Evolutionary conservation across 176 grass and related monocot species (phyloP), one percentile per base, ranked within the genome.

Genomic region (Tillandsia leiboldiana): DNA sequence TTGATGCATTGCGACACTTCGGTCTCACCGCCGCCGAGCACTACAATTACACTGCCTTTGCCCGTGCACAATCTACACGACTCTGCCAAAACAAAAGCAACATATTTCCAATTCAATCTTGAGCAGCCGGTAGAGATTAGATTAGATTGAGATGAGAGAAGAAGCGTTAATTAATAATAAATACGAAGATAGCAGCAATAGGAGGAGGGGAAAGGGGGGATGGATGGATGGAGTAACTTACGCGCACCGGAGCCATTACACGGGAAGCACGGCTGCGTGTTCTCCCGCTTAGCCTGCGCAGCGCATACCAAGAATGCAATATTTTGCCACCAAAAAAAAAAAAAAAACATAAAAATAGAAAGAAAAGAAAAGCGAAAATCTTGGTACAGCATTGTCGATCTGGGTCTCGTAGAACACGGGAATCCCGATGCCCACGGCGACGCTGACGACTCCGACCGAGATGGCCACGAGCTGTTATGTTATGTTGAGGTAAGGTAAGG

Each of bases 391-490:
- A 85, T 64, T 99, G 57, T 99, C 89, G 14, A 99, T 99, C 51
- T 90, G 94, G 27, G 74, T 82, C 87, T 99, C 89, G 51, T 93
- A 99, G 78, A 99, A 99, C 47, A 99, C 77, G 20, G 94, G 94
- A 20, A 99, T 87, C 6, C 87, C 94, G 26, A 99, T 93, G 27
- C 94, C 89, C 8, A 92, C 70, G 51, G 87, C 94, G 53, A 93
- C 61, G 75, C 94, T 99, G 58, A 87, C 87, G 73, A 99, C 77
- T 57, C 94, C 94, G 10, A 99, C 94, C 9, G 78, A 80, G 69
- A 99, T 99, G 11, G 87, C 94, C 64, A 93, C 84, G 49, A 92
- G 65, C 94, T 93, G 33, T 42, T 20, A 20, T 20, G 20, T 20
- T 5, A 33, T 33, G 1, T 29, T 29, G 51, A 65, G 78, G 20